Base-by-base conservation (phyloP, 768 basidiomycete genomes). In the Leccinum sublutescens region DNA sequence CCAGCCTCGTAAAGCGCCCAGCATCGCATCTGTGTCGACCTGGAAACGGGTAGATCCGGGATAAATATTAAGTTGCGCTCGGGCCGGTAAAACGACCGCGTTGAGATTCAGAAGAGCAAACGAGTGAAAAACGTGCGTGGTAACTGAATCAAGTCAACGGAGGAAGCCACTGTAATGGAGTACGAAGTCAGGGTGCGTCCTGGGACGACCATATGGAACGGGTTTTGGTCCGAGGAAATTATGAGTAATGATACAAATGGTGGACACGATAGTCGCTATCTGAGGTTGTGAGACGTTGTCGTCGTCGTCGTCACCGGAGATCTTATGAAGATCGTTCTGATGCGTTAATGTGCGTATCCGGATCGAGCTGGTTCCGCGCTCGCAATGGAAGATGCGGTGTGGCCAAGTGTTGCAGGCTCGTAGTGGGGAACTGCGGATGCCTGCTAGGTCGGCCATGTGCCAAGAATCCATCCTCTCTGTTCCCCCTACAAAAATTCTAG, bases 191-290 rank as follows among this genome's bases (percentile, higher is more conserved):
- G 52, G 51, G 55, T 55, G 59, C 54, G 62, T 66, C 64, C 58
- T 61, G 65, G 68, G 52, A 62, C 54, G 62, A 64, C 69, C 64
- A 54, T 54, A 58, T 21, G 57, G 55, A 62, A 56, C 55, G 55
- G 54, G 56, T 52, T 52, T 66, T 50, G 60, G 62, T 71, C 71
- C 57, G 58, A 69, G 67, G 62, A 59, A 60, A 56, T 73, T 71
- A 72, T 72, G 72, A 74, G 70, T 72, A 74, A 74, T 74, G 65
- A 71, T 71, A 71, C 70, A 71, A 61, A 59, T 43, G 51, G 57
- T 9, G 33, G 51, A 23, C 17, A 52, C 51, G 51, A 23, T 23
- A 19, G 51, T 52, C 34, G 51, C 51, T 52, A 52, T 52, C 47
- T 17, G 59, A 55, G 63, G 71, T 62, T 67, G 65, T 62, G 58